These are phyloP conservation scores for Medicago ruthenica DNA, from an alignment of 306 rosid species.

Conservation along the genomic window DNA sequence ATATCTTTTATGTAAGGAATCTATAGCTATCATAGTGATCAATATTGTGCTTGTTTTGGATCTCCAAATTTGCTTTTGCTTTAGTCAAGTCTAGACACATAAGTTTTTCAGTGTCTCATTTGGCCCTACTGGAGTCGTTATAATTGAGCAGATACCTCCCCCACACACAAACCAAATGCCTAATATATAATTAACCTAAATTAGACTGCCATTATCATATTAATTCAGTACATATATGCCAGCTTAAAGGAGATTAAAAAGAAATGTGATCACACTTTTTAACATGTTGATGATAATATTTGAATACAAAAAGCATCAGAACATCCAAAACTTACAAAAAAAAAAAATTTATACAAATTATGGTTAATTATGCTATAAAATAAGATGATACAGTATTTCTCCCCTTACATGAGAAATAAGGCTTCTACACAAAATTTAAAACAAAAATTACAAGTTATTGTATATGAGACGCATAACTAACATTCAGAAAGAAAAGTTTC, in stretches of 20 bases:
- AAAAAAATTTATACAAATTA: neutral
- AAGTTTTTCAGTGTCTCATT: slow-evolving; percentile 54
- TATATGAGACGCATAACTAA: neutral
- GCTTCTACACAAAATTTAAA: neutral
- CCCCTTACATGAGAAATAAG: neutral
- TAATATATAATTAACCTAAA: slow-evolving; percentile 41
- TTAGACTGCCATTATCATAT: slow-evolving; percentile 43
- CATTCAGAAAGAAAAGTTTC: neutral
- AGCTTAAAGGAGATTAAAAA: slow-evolving; percentile 46
- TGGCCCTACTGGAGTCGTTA: slow-evolving; percentile 50
- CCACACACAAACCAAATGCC: slow-evolving; percentile 12
- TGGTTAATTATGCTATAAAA: slow-evolving; percentile 5
- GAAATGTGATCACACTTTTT: slow-evolving; percentile 39
- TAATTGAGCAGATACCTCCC: slow-evolving; percentile 45
- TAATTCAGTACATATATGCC: slow-evolving; percentile 46
- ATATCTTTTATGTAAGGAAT: slow-evolving; percentile 44
- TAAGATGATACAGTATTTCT: slow-evolving; percentile 10
- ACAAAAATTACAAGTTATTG: neutral
- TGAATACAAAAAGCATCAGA: slow-evolving; percentile 36
- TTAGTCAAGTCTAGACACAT: slow-evolving; percentile 49
- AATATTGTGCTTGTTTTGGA: slow-evolving; percentile 47
- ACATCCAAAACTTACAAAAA: neutral
- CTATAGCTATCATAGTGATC: slow-evolving; percentile 41
- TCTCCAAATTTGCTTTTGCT: slow-evolving; percentile 56
- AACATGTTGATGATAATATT: slow-evolving; percentile 39